Evolutionary conservation across 352 stramenopile species (phyloP), one percentile per base, ranked within the genome.

Genomic region (Phytophthora idaei): DNA sequence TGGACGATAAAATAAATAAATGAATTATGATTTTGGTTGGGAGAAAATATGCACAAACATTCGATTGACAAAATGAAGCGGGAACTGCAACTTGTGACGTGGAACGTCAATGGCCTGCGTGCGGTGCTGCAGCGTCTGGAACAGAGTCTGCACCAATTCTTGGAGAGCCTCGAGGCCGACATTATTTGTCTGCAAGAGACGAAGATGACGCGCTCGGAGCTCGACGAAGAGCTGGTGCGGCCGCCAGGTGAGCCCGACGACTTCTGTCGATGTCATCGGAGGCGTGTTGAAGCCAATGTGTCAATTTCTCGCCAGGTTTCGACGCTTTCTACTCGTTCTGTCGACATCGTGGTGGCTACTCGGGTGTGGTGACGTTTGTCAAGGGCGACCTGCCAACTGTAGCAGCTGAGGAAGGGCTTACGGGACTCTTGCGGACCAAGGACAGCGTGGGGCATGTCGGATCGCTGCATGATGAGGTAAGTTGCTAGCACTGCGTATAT

Each of bases 271-370:
- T 51, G 12, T 7, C n/a, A 28, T 32, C 17, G n/a, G 29, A 31
- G 12, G 42, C 34, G 11, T 58, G 32, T 55, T 60, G 36, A 60
- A 60, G 37, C 42, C 61, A 28, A 71, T 32, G 6, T 57, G 21
- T 27, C 11, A 12, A 8, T 70, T 21, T 58, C 46, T 37, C n/a
- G 36, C 15, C 45, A 90, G 83, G 80, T 9, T 96, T 81, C 64
- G 80, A 96, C 55, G 89, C 85, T 29, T 96, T 93, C 52, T 96
- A 94, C 64, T 91, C 86, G 32, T 95, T 95, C 54, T 93, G 76
- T 29, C 69, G 77, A 32, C 57, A 77, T 45, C 73, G 82, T 17
- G 77, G 85, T 7, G 87, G 87, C 2, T 95, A 95, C 58, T 93
- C 87, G 1, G 87, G 87, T 45, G 87, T 95, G 5, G 87, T 84